Base-by-base conservation (phyloP, 495 filamentous ascomycete species). In the Trichoderma erinaceum region DNA sequence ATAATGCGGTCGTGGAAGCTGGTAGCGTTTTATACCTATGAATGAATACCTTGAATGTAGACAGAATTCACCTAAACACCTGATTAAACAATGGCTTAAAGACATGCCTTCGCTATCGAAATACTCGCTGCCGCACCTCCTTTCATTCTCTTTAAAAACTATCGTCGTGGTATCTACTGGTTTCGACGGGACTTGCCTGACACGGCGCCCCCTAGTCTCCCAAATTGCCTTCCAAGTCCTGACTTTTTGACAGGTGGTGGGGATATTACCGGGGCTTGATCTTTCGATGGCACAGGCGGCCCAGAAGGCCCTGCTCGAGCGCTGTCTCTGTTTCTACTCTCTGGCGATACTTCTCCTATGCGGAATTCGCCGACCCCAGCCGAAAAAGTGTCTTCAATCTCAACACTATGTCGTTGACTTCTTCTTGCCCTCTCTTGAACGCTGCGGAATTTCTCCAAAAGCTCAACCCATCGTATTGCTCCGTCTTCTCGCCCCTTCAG, bases 391-490 rank as follows among this genome's bases (percentile, higher is more conserved):
- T 83, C 82, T 58, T 80, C 79, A 65, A 81, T 63, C 15, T 78
- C 75, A 0, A 78, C 72, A 0, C 75, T 75, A 56, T 73, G 67
- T 56, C 81, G 77, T 67, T 83, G 80, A 32, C 81, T 73, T 46
- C 84, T 75, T 32, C 84, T 75, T 10, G 91, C 89, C 41, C 85
- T 86, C 68, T 99, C 96, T 73, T 99, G 95, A 23, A 94, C 92
- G 27, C 80, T 81, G 69, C 90, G 90, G 77, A 98, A 99, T 74
- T 97, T 97, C 68, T 98, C 95, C n/a, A 99, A 86, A 21, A 99
- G 85, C 68, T 99, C 96, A 16, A 84, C 85, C 95, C 95, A 99
- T 65, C 89, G 87, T 73, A 99, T 95, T 58, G 84, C 85, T 50
- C 87, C 88, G 65, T 97, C 93, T 61, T 96, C 90, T 64, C 92